A percentile compares a stretch with the other conserved stretches of the same genome.
Evolutionary conservation across 495 filamentous ascomycete genomes (phyloP).

Genomic region (Xanthoparmelia taractica): DNA sequence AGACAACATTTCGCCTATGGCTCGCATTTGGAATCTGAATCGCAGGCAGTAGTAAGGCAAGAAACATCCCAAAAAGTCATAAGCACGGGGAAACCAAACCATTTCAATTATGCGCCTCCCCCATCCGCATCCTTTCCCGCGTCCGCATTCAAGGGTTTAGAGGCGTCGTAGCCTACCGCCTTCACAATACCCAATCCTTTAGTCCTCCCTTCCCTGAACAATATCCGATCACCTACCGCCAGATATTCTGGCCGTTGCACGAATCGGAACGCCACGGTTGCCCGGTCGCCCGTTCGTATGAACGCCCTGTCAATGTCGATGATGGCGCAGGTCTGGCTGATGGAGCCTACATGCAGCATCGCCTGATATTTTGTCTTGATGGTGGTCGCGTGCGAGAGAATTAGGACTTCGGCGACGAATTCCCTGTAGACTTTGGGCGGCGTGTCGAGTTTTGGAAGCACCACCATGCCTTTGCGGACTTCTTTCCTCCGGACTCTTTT

Average conservation of each 20-base stretch:
- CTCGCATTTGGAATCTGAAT: neutral
- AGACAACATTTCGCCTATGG: neutral
- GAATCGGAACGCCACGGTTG: constrained; percentile 87
- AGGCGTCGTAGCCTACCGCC: constrained; percentile 74
- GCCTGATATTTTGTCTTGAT: constrained; percentile 98
- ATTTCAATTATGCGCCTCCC: constrained; percentile 1
- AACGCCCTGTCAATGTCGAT: constrained; percentile 96
- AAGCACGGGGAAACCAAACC: neutral
- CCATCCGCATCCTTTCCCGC: constrained; percentile 24
- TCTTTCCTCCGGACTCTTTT: constrained; percentile 82
- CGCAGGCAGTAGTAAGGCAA: no score
- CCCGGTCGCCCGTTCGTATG: constrained; percentile 88
- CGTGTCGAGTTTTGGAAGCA: constrained; percentile 70
- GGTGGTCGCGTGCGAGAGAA: constrained; percentile 94
- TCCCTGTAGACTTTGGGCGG: constrained; percentile 79
- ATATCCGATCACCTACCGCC: constrained; percentile 73
- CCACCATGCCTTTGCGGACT: constrained; percentile 97
- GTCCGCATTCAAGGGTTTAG: constrained; percentile 48
- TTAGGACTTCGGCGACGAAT: constrained; percentile 93
- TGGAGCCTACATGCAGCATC: constrained; percentile 94
- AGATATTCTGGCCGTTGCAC: constrained; percentile 95
- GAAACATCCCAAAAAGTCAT: neutral
- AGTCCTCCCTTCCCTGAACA: constrained; percentile 92
- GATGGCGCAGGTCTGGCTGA: constrained; percentile 92
- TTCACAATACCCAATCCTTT: constrained; percentile 96